Conservation (phyloP, 768 basidiomycete species). For the Lactarius deliciosus region DNA sequence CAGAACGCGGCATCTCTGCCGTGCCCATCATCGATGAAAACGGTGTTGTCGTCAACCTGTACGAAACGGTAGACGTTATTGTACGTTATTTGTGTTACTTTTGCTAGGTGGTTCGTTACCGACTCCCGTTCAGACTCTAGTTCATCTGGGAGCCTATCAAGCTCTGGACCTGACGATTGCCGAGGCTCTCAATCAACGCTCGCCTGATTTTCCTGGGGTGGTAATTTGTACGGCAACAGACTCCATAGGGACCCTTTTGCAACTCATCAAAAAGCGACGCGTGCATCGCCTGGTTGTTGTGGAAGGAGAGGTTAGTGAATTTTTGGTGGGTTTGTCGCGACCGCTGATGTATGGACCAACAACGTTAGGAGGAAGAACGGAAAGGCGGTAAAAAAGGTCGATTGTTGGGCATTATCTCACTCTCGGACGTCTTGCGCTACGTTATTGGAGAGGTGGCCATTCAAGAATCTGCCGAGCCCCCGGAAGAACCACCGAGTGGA, state of each 20-base stretch:
- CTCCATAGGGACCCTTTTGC: slow-evolving; percentile 85
- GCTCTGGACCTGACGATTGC: slow-evolving; percentile 93
- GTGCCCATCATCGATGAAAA: slow-evolving; percentile 94
- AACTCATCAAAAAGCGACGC: slow-evolving; percentile 88
- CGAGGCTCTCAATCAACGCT: slow-evolving; percentile 88
- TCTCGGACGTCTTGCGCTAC: slow-evolving; percentile 86
- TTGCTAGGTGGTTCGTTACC: not conserved
- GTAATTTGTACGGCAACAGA: slow-evolving; percentile 93
- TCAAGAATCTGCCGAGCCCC: slow-evolving; percentile 23
- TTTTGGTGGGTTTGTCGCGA: slow-evolving; percentile 1
- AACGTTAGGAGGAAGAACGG: slow-evolving; percentile 69
- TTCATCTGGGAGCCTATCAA: slow-evolving; percentile 91
- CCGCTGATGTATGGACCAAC: slow-evolving; percentile 9
- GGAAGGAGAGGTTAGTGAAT: slow-evolving; percentile 71
- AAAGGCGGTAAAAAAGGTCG: slow-evolving; percentile 80
- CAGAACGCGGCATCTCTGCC: slow-evolving; percentile 90
- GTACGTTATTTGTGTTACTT: slow-evolving; percentile 48
- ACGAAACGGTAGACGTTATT: slow-evolving; percentile 99
- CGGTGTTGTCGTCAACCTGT: slow-evolving; percentile 92
- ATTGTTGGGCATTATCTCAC: slow-evolving; percentile 80
- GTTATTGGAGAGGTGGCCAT: slow-evolving; percentile 52
- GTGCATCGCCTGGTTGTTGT: slow-evolving; percentile 96
- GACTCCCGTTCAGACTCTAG: slow-evolving; percentile 66
- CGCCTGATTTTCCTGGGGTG: slow-evolving; percentile 94
- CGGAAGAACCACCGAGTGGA: slow-evolving; percentile 26